Evolutionary conservation across 495 filamentous ascomycete species (phyloP).

Genomic region (Lichenothelia convexa): DNA sequence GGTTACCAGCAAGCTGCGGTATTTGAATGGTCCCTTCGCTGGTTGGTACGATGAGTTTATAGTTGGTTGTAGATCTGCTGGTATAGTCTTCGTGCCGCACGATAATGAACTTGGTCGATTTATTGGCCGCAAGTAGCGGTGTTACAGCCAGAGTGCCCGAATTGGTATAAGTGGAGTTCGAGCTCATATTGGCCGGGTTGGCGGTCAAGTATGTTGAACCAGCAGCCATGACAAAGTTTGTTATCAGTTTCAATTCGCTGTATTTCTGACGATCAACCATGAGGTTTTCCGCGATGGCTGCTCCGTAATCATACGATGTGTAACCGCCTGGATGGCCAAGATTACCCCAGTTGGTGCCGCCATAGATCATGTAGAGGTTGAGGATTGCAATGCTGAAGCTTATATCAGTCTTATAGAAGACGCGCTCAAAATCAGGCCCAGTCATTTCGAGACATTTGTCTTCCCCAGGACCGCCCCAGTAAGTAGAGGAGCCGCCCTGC

Average conservation of each 20-base stretch:
- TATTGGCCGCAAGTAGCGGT: constrained; percentile 27
- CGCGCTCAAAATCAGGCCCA: constrained; percentile 52
- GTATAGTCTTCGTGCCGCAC: constrained; percentile 46
- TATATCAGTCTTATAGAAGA: constrained; percentile 68
- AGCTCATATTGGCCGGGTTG: constrained; percentile 25
- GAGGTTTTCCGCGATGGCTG: constrained; percentile 48
- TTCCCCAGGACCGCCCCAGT: constrained; percentile 38
- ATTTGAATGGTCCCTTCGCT: constrained; percentile 40
- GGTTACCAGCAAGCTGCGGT: constrained; percentile 41
- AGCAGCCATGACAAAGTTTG: constrained; percentile 51
- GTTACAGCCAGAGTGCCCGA: constrained; percentile 37
- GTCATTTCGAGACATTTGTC: constrained; percentile 42
- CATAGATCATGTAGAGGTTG: constrained; percentile 48
- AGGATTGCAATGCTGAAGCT: constrained; percentile 41
- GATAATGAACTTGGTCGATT: constrained; percentile 33
- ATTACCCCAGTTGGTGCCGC: constrained; percentile 79
- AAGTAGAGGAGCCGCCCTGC: constrained; percentile 36
- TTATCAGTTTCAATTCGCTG: constrained; percentile 55
- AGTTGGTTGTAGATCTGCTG: constrained; percentile 33
- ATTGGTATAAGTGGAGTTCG: constrained; percentile 27
- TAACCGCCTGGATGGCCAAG: constrained; percentile 49
- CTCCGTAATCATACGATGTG: constrained; percentile 58
- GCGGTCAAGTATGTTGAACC: constrained; percentile 45
- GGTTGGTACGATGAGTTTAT: constrained; percentile 43
- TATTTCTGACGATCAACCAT: constrained; percentile 56